Conservation (phyloP, 2,329 filamentous ascomycete species). For the Fusarium sulawesiense region DNA sequence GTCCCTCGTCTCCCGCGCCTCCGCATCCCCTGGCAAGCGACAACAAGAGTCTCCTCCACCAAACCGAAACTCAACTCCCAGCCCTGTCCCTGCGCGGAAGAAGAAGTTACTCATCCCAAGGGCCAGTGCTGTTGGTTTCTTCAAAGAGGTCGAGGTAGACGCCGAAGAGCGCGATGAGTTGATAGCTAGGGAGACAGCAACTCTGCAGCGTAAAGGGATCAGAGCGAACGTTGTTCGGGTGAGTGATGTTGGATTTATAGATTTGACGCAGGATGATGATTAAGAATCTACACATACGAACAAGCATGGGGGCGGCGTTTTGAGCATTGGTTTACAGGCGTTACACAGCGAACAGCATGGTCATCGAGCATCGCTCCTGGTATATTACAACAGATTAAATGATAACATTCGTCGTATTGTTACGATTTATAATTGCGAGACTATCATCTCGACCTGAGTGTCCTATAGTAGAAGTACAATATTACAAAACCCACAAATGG, state of each 20-base stretch:
- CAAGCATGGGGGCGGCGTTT: conserved; percentile 15
- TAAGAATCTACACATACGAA: conserved; percentile 10
- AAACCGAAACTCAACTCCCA: conserved; percentile 21
- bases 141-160: conserved; percentile 49
- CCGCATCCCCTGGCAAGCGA: conserved; percentile 23
- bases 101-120: conserved; percentile 56
- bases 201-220: conserved; percentile 26
- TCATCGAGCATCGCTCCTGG: not conserved
- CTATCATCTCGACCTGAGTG: conserved; percentile 15
- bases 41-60: not conserved
- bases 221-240: conserved; percentile 38
- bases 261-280: conserved; percentile 49
- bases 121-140: conserved; percentile 54
- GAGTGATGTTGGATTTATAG: conserved; percentile 52
- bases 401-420: conserved; percentile 3
- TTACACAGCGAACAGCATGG: conserved; percentile 19
- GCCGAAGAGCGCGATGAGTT: conserved; percentile 44
- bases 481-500: conserved; percentile 3
- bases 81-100: conserved; percentile 40
- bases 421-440: conserved; percentile 24
- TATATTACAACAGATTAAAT: not conserved
- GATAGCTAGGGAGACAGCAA: conserved; percentile 37
- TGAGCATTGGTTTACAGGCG: conserved; percentile 14
- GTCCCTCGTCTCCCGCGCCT: conserved; percentile 11
- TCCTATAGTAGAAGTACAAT: conserved; percentile 14